Evolutionary conservation across 306 rosid species (phyloP), one percentile per base, ranked within the genome.

Genomic region (Vigna mungo): DNA sequence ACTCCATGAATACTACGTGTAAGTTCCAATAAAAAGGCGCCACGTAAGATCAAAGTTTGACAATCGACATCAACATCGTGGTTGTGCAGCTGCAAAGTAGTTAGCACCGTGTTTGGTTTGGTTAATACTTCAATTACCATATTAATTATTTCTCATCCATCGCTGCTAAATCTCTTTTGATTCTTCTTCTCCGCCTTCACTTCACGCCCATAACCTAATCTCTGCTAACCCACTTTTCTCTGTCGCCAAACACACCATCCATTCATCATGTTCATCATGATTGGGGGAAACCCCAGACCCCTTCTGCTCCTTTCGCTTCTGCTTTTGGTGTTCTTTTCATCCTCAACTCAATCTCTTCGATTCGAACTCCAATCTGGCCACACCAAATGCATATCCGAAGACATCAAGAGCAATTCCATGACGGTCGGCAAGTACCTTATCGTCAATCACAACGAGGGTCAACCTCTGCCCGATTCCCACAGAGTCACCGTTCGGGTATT

Each of bases 331-430:
- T 46, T 95, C 1, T 71, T 92, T 27, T 72, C 72, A 32, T 85
- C 78, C 53, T 47, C 86, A 15, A 85, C 87, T 8, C 89, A 92
- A 78, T 88, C 97, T 62, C 89, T 95, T 44, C 88, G 91, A 71
- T 95, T 95, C 89, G 99, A 95, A 41, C 83, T 95, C 74, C 87
- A 84, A 84, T 95, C 97, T n/a, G 90, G 94, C 3, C 81, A 82
- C 59, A 88, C 97, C 79, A 95, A 95, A 81, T 95, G 99, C 88
- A 86, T 95, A 86, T 75, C 95, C 53, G 99, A 95, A 76, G 99
- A 95, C 43, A 88, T 95, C 9, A 92, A 91, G 82, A 81, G 74
- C 85, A 91, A 87, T 74, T 87, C 98, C 85, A 86, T 95, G 98
- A 88, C 97, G 10, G 96, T 95, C 37, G 98, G 98, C 0, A 96